These are phyloP conservation scores for Viridothelium virens DNA, from an alignment of 495 filamentous ascomycete species.

Conservation along the genomic window DNA sequence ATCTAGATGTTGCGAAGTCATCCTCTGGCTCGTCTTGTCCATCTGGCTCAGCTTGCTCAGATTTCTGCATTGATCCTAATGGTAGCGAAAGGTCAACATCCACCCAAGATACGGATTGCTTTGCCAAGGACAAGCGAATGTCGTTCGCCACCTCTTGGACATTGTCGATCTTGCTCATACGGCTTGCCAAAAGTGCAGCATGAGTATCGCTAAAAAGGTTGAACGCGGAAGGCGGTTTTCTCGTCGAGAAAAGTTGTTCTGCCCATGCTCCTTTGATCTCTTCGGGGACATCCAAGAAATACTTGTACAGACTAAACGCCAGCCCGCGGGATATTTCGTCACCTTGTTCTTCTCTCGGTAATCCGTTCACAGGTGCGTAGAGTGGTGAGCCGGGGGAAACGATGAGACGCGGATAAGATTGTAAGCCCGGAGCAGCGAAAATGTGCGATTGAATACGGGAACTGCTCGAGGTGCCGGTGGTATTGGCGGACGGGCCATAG, in stretches of 20 bases:
- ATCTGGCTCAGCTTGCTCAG: conserved; percentile 48
- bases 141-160: conserved; percentile 60
- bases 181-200: conserved; percentile 78
- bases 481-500: conserved; percentile 74
- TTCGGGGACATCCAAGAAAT: conserved; percentile 79
- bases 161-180: conserved; percentile 71
- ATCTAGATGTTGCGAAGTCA: conserved; percentile 38
- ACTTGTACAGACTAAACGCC: conserved; percentile 85
- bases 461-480: conserved; percentile 75
- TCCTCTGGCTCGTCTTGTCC: conserved; percentile 35
- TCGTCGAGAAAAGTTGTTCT: conserved; percentile 28
- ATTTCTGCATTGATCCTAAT: conserved; percentile 55
- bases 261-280: conserved; percentile 54
- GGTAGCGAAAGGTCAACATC: conserved; percentile 86
- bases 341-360: conserved; percentile 90
- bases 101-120: conserved; percentile 70
- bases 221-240: conserved; percentile 51
- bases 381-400: conserved; percentile 92
- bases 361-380: conserved; percentile 80
- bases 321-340: conserved; percentile 83
- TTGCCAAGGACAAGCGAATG: conserved; percentile 62
- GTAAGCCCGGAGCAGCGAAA: conserved; percentile 78
- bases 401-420: conserved; percentile 80
- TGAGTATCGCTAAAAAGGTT: conserved; percentile 83
- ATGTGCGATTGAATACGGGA: conserved; percentile 90